A percentile compares a stretch with the other conserved stretches of the same genome.
phyloP scores from a whole-genome alignment of 257 asterid genomes.

The Cinchona pubescens region DNA sequence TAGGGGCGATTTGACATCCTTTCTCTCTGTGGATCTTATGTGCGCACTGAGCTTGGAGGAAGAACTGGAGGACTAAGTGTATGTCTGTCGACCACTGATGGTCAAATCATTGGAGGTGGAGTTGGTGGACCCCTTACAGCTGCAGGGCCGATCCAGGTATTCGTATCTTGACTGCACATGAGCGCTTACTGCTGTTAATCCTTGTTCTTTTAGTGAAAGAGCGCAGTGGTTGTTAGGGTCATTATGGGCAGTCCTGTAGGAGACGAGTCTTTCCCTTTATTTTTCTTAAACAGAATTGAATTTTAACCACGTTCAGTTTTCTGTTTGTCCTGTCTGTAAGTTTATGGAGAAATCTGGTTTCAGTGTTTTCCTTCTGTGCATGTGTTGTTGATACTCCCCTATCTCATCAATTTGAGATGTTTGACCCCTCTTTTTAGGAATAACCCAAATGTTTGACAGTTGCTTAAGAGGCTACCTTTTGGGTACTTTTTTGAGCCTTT shows the following conservation, averaged over 20 bases:
- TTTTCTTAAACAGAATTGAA: neutral
- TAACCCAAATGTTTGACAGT: neutral
- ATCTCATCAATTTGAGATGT: neutral
- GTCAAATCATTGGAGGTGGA: conserved; percentile 69
- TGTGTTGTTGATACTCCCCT: no score
- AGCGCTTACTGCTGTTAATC: neutral
- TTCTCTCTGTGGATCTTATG: conserved; percentile 56
- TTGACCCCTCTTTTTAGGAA: neutral
- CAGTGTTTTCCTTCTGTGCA: no score
- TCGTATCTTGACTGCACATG: neutral
- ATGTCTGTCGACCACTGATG: conserved; percentile 52
- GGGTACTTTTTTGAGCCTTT: neutral
- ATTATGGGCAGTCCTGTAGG: neutral
- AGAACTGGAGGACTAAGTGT: conserved; percentile 57
- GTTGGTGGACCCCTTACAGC: conserved; percentile 65
- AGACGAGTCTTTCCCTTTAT: neutral
- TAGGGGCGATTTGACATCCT: conserved; percentile 63
- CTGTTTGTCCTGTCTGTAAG: no score
- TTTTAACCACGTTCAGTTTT: neutral
- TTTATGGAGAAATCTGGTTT: no score
- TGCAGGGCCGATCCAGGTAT: conserved; percentile 62
- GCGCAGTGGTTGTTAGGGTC: neutral
- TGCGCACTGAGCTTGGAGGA: conserved; percentile 51
- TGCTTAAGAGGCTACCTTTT: neutral
- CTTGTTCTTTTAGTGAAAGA: neutral